These are phyloP conservation scores for Skeletonema costatum DNA, from an alignment of 108 stramenopile genomes.

Conservation along the genomic window DNA sequence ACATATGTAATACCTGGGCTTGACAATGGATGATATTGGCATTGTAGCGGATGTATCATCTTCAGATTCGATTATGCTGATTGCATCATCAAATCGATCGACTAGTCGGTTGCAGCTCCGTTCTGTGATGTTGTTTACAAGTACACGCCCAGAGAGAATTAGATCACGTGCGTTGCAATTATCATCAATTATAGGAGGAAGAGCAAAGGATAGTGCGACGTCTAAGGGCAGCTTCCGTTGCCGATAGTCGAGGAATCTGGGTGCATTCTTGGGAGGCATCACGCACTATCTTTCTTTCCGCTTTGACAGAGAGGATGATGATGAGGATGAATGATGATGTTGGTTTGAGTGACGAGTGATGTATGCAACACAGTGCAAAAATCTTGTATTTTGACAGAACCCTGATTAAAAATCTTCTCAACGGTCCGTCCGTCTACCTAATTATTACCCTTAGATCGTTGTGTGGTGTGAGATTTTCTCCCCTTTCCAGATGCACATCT, in stretches of 20 bases:
- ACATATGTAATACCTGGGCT: slow-evolving; percentile 26
- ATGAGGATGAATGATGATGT: too few species aligned
- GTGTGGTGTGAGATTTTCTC: too few species aligned
- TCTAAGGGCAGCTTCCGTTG: slow-evolving; percentile 27
- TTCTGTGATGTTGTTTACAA: slow-evolving; percentile 17
- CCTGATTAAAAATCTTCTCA: too few species aligned
- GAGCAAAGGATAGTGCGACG: slow-evolving; percentile 31
- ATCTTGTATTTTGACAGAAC: too few species aligned
- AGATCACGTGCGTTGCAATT: slow-evolving; percentile 15
- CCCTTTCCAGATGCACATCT: too few species aligned
- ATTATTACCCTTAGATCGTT: too few species aligned
- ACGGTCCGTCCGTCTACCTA: too few species aligned
- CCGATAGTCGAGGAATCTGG: slow-evolving; percentile 34
- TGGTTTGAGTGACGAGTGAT: too few species aligned
- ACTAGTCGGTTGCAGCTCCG: slow-evolving; percentile 21
- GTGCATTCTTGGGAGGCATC: slow-evolving; percentile 13
- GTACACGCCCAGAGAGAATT: slow-evolving; percentile 20
- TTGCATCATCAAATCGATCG: slow-evolving; percentile 6
- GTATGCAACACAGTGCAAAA: too few species aligned
- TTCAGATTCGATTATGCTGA: slow-evolving; percentile 2
- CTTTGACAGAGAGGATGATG: too few species aligned
- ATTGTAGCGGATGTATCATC: not conserved
- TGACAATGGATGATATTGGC: not conserved
- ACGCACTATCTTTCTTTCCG: too few species aligned
- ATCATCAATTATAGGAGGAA: not conserved